Conservation (phyloP, 2,329 filamentous ascomycete species). For the Aspergillus fumigatus region DNA sequence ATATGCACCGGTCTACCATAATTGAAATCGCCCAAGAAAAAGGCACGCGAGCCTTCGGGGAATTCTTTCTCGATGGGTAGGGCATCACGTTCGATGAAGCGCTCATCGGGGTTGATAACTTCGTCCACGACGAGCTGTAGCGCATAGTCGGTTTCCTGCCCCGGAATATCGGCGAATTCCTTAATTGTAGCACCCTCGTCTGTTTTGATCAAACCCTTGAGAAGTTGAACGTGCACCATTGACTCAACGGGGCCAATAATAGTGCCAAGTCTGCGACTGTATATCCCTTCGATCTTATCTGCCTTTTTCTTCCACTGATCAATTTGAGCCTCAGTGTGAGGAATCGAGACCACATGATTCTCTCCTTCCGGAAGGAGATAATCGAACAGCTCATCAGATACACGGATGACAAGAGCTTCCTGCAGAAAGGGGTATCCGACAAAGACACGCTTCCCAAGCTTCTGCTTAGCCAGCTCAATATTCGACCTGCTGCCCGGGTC, state of each 20-base stretch:
- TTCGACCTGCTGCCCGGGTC: conserved; percentile 68
- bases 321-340: conserved; percentile 72
- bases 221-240: conserved; percentile 85
- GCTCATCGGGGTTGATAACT: conserved; percentile 83
- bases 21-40: conserved; percentile 90
- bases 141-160: conserved; percentile 85
- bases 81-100: conserved; percentile 87
- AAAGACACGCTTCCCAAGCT: conserved; percentile 79
- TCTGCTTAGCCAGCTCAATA: conserved; percentile 67
- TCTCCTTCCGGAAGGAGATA: conserved; percentile 68
- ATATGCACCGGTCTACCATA: conserved; percentile 90
- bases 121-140: conserved; percentile 85
- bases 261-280: conserved; percentile 87
- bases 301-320: conserved; percentile 81
- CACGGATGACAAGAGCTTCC: conserved; percentile 82
- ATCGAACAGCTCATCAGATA: conserved; percentile 90
- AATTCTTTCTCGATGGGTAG: conserved; percentile 89
- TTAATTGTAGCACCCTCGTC: conserved; percentile 89
- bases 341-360: conserved; percentile 60
- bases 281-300: conserved; percentile 74
- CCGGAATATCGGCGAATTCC: conserved; percentile 81
- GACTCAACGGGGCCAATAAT: conserved; percentile 83
- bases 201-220: conserved; percentile 85
- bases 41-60: conserved; percentile 73
- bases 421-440: conserved; percentile 94